These are phyloP conservation scores for Alternaria rosae DNA, from an alignment of 2,329 filamentous ascomycete species.

Conservation along the genomic window DNA sequence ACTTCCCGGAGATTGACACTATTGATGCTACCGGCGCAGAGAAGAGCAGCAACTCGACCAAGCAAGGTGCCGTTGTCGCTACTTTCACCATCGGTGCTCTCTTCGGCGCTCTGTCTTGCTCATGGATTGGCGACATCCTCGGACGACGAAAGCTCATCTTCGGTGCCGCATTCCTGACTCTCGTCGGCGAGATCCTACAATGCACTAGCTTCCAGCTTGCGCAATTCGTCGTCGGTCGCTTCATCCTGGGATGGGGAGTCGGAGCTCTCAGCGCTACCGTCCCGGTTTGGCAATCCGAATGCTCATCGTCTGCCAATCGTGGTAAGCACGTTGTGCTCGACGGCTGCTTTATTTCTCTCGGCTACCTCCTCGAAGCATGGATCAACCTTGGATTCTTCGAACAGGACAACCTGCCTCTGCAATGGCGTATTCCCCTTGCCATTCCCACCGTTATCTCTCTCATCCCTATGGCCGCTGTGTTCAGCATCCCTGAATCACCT, in stretches of 20 bases:
- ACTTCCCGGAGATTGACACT: slow-evolving; percentile 61
- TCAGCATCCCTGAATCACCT: slow-evolving; percentile 75
- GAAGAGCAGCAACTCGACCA: slow-evolving; percentile 55
- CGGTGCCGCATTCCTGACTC: slow-evolving; percentile 49
- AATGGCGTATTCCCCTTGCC: slow-evolving; percentile 73
- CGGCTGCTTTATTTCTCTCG: slow-evolving; percentile 57
- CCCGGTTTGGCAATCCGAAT: slow-evolving; percentile 57
- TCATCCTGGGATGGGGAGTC: slow-evolving; percentile 55
- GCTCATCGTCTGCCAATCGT: slow-evolving; percentile 49
- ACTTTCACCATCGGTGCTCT: slow-evolving; percentile 58
- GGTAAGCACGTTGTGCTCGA: slow-evolving; percentile 54
- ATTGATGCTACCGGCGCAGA: slow-evolving; percentile 51
- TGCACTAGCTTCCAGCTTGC: slow-evolving; percentile 55
- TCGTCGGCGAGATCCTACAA: slow-evolving; percentile 56
- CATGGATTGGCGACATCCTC: slow-evolving; percentile 55
- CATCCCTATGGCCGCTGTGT: slow-evolving; percentile 63
- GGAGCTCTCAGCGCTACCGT: slow-evolving; percentile 55
- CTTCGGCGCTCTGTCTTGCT: slow-evolving; percentile 56
- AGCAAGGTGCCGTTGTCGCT: slow-evolving; percentile 56
- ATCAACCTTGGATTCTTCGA: slow-evolving; percentile 65
- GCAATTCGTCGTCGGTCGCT: slow-evolving; percentile 57
- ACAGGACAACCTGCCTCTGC: slow-evolving; percentile 63
- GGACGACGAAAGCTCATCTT: slow-evolving; percentile 58
- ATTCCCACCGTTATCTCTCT: slow-evolving; percentile 67
- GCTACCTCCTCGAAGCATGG: slow-evolving; percentile 58